Conservation (phyloP, 1,139 yeast genomes). For the Zygotorulaspora mrakii region DNA sequence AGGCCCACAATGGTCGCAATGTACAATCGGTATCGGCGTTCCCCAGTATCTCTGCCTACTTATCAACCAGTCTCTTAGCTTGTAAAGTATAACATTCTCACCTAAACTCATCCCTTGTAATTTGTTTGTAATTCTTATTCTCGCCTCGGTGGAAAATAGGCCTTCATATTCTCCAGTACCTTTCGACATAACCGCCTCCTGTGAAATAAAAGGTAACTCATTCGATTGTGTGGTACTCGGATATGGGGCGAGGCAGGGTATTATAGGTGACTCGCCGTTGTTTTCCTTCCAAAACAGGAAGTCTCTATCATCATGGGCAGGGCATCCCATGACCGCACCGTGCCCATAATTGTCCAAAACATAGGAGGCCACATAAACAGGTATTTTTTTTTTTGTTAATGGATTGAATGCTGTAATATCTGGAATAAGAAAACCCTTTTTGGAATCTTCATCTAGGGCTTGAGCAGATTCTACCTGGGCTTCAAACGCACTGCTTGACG, state of each 20-base stretch:
- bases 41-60: constrained; percentile 98
- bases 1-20: constrained; percentile 78
- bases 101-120: constrained; percentile 47
- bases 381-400: constrained; percentile 48
- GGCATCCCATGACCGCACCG: constrained; percentile 98
- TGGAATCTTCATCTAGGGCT: constrained; percentile 48
- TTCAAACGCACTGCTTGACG: constrained; percentile 41
- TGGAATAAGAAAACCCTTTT: constrained; percentile 57
- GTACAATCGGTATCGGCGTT: constrained; percentile 92
- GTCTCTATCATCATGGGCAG: constrained; percentile 88
- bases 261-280: constrained; percentile 44
- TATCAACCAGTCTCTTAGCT: constrained; percentile 87
- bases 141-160: constrained; percentile 49
- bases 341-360: constrained; percentile 78
- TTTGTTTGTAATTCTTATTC: constrained; percentile 43
- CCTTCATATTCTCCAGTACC: constrained; percentile 53
- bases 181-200: constrained; percentile 53
- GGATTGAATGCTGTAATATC: constrained; percentile 58
- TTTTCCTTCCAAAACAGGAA: constrained; percentile 71
- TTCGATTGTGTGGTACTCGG: constrained; percentile 12
- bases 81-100: constrained; percentile 48
- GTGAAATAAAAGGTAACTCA: constrained; percentile 46
- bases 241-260: constrained; percentile 14
- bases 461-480: constrained; percentile 45
- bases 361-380: constrained; percentile 87